phyloP scores from a whole-genome alignment of 225 moss, liverwort and hornwort genomes.

The Straminergon stramineum region DNA sequence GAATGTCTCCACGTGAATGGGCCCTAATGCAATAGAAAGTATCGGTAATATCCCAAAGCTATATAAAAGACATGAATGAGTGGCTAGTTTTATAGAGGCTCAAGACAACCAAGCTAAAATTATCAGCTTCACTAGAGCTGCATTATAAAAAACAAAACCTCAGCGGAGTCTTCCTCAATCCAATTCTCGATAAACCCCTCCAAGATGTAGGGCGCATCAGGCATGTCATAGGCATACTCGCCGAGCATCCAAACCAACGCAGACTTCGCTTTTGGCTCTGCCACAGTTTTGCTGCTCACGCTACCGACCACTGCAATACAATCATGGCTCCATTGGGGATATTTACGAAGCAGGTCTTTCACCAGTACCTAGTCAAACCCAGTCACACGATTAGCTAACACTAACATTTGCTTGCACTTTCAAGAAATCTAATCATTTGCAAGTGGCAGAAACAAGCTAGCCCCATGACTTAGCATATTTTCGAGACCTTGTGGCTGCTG shows the following conservation, averaged over 20 bases:
- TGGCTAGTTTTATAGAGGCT: not conserved
- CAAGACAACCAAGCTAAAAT: not conserved
- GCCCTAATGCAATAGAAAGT: not conserved
- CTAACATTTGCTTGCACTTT: not conserved
- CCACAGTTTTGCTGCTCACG: conserved; percentile 88
- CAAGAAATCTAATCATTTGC: not conserved
- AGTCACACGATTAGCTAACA: not conserved
- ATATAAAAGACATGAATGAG: not conserved
- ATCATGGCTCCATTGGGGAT: conserved; percentile 99
- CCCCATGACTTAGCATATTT: not conserved
- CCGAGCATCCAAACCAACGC: conserved; percentile 98
- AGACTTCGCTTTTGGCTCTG: conserved; percentile 91
- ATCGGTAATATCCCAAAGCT: not conserved
- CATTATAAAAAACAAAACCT: conserved; percentile 31
- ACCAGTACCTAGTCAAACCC: conserved; percentile 63
- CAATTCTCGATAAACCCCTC: conserved; percentile 81
- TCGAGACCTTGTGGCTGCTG: not conserved
- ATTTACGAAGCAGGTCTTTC: conserved; percentile 94
- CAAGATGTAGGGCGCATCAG: conserved; percentile 84
- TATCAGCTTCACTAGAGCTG: not conserved
- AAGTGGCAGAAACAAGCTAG: not conserved
- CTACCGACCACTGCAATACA: conserved; percentile 97
- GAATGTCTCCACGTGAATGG: not conserved
- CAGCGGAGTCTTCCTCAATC: conserved; percentile 70
- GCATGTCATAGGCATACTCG: conserved; percentile 97